These are phyloP conservation scores for Entomortierella beljakovae DNA, from an alignment of 192 early-diverging fungal species.

Conservation along the genomic window DNA sequence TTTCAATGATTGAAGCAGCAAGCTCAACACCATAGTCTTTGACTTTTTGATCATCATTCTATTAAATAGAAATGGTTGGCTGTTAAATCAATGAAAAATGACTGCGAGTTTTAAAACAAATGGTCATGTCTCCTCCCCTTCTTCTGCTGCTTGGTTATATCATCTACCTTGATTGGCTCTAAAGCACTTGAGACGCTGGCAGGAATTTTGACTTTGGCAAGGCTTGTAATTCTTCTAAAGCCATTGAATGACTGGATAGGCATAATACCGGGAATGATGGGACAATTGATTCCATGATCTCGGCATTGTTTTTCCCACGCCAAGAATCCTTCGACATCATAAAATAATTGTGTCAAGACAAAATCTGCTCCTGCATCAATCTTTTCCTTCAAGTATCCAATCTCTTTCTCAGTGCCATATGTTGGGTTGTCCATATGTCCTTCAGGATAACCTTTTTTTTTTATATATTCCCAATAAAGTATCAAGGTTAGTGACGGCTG, in stretches of 20 bases:
- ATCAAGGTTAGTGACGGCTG: background rate
- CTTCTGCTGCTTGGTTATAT: background rate
- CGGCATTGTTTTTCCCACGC: constrained; percentile 77
- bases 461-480: constrained; percentile 1
- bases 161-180: constrained; percentile 80
- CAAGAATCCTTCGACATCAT: constrained; percentile 79
- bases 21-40: constrained; percentile 84
- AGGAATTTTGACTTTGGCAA: constrained; percentile 81
- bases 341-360: constrained; percentile 88
- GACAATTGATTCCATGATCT: constrained; percentile 58
- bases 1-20: constrained; percentile 77
- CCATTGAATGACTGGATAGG: constrained; percentile 85
- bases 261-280: constrained; percentile 90
- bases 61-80: background rate
- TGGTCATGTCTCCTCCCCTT: background rate
- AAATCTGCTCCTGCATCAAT: constrained; percentile 86
- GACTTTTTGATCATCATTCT: constrained; percentile 81
- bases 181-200: constrained; percentile 65
- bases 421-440: constrained; percentile 78
- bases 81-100: too few relatives aligned
- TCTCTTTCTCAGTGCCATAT: constrained; percentile 63
- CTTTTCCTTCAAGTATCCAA: constrained; percentile 77
- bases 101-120: too few relatives aligned
- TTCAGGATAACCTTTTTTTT: constrained; percentile 80
- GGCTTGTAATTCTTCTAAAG: constrained; percentile 83